These are phyloP conservation scores for Rubus idaeus DNA, from an alignment of 306 rosid species.

Conservation along the genomic window DNA sequence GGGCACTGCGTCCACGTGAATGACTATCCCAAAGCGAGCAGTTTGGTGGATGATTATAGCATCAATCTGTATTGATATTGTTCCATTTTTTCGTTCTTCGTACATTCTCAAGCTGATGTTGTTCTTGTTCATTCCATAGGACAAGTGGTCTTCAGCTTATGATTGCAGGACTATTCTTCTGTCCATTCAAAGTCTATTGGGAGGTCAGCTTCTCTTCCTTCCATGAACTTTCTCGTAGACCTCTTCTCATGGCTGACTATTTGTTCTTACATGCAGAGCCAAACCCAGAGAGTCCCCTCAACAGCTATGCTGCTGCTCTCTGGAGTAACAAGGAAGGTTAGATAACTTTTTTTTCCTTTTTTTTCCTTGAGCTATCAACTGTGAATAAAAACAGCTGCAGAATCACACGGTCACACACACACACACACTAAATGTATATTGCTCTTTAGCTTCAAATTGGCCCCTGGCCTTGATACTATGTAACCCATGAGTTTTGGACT, in stretches of 20 bases:
- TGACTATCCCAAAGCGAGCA: background rate
- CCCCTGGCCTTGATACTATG: no score
- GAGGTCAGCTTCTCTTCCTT: conserved; percentile 54
- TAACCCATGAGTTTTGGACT: background rate
- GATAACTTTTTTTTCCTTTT: conserved; percentile 1
- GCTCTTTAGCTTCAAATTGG: no score
- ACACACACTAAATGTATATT: no score
- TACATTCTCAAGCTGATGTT: conserved; percentile 18
- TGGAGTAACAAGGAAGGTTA: conserved; percentile 89
- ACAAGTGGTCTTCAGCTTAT: conserved; percentile 98
- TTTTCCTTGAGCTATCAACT: no score
- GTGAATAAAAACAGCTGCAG: no score
- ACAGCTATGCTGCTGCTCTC: conserved; percentile 84
- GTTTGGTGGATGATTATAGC: background rate
- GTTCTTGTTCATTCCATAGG: conserved; percentile 44
- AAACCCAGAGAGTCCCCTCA: conserved; percentile 93
- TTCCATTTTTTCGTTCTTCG: background rate
- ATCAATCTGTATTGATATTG: background rate
- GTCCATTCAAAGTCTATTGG: conserved; percentile 90
- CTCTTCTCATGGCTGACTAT: conserved; percentile 32
- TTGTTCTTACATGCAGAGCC: conserved; percentile 62
- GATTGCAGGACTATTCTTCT: conserved; percentile 96
- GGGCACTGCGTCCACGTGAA: background rate
- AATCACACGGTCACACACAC: no score
- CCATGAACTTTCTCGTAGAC: conserved; percentile 9